Conservation (phyloP, 768 basidiomycete genomes). For the Tricholoma bakamatsutake region DNA sequence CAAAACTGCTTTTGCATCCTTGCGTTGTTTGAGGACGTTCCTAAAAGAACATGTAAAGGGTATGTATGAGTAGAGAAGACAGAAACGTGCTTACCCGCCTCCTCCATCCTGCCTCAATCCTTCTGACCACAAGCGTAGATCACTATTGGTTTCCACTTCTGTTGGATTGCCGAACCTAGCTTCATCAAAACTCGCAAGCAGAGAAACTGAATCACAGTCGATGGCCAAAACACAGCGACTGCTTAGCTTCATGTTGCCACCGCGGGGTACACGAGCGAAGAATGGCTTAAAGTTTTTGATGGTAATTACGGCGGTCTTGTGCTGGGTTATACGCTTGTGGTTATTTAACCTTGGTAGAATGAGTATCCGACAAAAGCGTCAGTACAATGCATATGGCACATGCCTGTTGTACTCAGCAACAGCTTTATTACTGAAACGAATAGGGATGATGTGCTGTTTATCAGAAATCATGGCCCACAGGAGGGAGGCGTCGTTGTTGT, state of each 20-base stretch:
- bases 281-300: conserved; percentile 47
- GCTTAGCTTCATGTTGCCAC: conserved; percentile 33
- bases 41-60: conserved; percentile 17
- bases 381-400: conserved; percentile 14
- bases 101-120: conserved; percentile 55
- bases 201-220: conserved; percentile 40
- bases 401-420: conserved; percentile 36
- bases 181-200: conserved; percentile 40
- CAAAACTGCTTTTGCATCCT: conserved; percentile 19
- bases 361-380: not conserved
- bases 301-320: conserved; percentile 38
- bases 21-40: conserved; percentile 42
- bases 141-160: conserved; percentile 34
- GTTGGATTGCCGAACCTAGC: conserved; percentile 46
- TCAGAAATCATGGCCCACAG: conserved; percentile 67
- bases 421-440: conserved; percentile 51
- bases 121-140: conserved; percentile 45
- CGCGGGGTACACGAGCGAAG: conserved; percentile 47
- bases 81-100: conserved; percentile 42
- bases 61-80: not conserved
- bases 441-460: conserved; percentile 41
- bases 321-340: conserved; percentile 35
- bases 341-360: conserved; percentile 9
- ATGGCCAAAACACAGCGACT: conserved; percentile 39
- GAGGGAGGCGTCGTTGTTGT: conserved; percentile 28